phyloP scores from a whole-genome alignment of 345 rosid genomes.

The Durio zibethinus region DNA sequence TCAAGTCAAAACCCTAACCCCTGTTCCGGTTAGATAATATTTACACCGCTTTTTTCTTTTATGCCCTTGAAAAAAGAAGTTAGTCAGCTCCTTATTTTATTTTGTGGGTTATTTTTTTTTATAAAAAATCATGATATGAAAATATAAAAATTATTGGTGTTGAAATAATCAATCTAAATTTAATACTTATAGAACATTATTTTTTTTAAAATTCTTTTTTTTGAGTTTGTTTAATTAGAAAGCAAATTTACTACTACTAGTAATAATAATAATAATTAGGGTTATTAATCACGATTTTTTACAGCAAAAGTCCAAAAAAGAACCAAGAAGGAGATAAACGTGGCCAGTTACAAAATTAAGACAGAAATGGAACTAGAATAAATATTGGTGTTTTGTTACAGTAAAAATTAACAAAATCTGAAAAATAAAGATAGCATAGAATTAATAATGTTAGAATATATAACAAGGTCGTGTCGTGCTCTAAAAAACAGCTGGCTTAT shows the following conservation, averaged over 20 bases:
- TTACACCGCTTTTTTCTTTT: background rate
- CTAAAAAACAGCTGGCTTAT: slow-evolving; percentile 34
- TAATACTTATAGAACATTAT: too few relatives aligned
- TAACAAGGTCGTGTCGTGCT: slow-evolving; percentile 23
- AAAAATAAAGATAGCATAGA: background rate
- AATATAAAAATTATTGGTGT: too few relatives aligned
- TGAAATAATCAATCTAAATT: too few relatives aligned
- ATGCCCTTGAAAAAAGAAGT: too few relatives aligned
- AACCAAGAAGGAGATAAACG: background rate
- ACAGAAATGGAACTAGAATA: background rate
- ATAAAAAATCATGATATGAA: too few relatives aligned
- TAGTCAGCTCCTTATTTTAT: too few relatives aligned
- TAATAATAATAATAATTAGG: background rate
- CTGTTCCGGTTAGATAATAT: background rate
- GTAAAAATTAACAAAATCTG: too few relatives aligned
- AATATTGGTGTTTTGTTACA: background rate
- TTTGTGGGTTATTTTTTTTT: too few relatives aligned
- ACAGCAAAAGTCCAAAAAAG: background rate
- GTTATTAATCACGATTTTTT: background rate
- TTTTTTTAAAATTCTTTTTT: too few relatives aligned
- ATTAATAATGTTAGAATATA: background rate
- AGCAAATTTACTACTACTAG: background rate
- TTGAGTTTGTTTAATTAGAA: background rate
- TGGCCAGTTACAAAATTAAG: background rate
- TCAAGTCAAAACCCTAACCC: slow-evolving; percentile 18